These are phyloP conservation scores for Hericium alpestre DNA, from an alignment of 768 basidiomycete species.

Conservation along the genomic window DNA sequence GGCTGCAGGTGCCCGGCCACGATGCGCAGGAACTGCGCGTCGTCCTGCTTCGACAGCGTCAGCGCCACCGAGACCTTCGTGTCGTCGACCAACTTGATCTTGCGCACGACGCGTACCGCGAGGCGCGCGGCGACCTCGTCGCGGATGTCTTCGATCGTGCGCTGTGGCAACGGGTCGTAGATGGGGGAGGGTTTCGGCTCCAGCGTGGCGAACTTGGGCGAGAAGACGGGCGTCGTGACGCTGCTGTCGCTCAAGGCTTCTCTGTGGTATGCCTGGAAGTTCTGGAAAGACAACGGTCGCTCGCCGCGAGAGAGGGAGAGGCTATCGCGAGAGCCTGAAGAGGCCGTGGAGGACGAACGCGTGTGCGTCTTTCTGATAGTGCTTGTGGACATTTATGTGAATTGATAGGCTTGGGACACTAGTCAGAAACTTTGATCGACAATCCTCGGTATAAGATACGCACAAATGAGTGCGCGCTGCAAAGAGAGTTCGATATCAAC, in stretches of 20 bases:
- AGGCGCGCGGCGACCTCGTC: conserved; percentile 49
- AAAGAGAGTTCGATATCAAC: too few relatives aligned
- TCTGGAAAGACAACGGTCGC: background rate
- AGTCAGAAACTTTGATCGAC: too few relatives aligned
- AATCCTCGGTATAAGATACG: too few relatives aligned
- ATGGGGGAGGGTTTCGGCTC: background rate
- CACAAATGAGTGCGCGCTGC: too few relatives aligned
- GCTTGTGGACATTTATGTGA: background rate
- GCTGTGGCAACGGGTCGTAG: conserved; percentile 9
- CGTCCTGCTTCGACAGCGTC: conserved; percentile 47
- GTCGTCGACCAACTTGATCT: conserved; percentile 40
- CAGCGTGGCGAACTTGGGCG: background rate
- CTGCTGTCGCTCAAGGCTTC: conserved; percentile 1
- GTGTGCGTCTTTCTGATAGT: background rate
- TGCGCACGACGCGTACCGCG: conserved; percentile 42
- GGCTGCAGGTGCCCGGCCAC: conserved; percentile 40
- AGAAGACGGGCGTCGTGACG: conserved; percentile 10
- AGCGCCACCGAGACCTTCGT: conserved; percentile 49
- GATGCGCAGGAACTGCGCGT: conserved; percentile 43
- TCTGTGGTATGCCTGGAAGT: conserved; percentile 4
- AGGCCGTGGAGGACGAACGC: conserved; percentile 1
- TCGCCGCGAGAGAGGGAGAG: background rate
- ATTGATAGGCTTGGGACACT: too few relatives aligned
- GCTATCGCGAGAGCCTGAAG: conserved; percentile 10
- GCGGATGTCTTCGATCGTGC: conserved; percentile 51